A percentile compares a stretch with the other conserved stretches of the same genome.
Conservation (phyloP, 352 stramenopile species). For the Globisporangium ultimum region DNA sequence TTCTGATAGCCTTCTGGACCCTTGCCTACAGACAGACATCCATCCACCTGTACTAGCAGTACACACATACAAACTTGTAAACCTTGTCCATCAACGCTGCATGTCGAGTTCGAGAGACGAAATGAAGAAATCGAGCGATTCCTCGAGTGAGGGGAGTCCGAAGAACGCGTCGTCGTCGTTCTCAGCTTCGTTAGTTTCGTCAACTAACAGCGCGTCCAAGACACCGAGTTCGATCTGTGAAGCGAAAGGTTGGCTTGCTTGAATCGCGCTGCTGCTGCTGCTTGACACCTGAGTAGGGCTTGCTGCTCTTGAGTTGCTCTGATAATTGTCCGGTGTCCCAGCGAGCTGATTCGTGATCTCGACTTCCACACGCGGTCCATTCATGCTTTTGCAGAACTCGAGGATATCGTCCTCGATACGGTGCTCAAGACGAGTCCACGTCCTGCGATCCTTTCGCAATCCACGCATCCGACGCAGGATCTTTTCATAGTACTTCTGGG, state of each 20-base stretch:
- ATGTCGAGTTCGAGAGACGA: slow-evolving; percentile 1
- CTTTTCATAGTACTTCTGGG: slow-evolving; percentile 72
- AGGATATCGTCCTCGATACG: slow-evolving; percentile 42
- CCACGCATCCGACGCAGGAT: slow-evolving; percentile 56
- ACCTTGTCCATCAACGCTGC: not conserved
- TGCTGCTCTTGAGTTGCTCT: too few species aligned
- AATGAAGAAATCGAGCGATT: slow-evolving; percentile 33
- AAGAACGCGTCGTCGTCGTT: slow-evolving; percentile 6
- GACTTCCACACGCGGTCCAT: too few species aligned
- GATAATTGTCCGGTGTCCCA: too few species aligned
- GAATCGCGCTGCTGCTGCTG: too few species aligned
- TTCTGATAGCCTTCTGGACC: too few species aligned
- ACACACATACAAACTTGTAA: too few species aligned
- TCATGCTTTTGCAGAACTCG: not conserved
- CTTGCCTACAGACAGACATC: too few species aligned
- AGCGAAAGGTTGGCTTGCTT: too few species aligned
- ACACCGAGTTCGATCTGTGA: not conserved
- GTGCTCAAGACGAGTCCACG: slow-evolving; percentile 43
- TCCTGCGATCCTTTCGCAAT: slow-evolving; percentile 56
- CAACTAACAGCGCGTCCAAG: not conserved
- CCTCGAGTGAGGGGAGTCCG: slow-evolving; percentile 20
- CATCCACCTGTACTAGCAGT: too few species aligned
- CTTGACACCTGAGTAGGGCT: too few species aligned
- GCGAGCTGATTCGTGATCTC: too few species aligned
- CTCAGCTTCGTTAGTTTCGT: not conserved